These are phyloP conservation scores for Penicillium turbatum DNA, from an alignment of 495 filamentous ascomycete genomes.

Conservation along the genomic window DNA sequence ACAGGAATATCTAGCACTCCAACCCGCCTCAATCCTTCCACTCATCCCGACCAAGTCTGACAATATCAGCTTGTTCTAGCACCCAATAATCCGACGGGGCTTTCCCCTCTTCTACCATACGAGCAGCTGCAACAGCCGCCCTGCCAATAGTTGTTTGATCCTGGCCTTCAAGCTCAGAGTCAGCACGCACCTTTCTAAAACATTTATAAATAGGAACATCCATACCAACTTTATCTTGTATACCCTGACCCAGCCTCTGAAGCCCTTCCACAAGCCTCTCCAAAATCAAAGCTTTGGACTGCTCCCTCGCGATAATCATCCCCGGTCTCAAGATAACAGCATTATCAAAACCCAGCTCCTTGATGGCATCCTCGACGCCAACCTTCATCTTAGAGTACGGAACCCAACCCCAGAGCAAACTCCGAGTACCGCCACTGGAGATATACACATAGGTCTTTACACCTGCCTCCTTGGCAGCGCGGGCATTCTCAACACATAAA, in stretches of 20 bases:
- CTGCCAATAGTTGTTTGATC: conserved; percentile 35
- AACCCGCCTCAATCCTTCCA: conserved; percentile 25
- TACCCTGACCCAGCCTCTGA: conserved; percentile 21
- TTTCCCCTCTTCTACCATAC: conserved; percentile 30
- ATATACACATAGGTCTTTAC: conserved; percentile 48
- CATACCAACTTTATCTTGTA: conserved; percentile 35
- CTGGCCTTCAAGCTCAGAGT: conserved; percentile 19
- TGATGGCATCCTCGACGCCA: conserved; percentile 37
- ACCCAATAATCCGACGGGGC: conserved; percentile 35
- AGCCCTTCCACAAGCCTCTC: conserved; percentile 28
- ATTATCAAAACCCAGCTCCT: conserved; percentile 35
- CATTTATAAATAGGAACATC: background rate
- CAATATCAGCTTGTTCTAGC: conserved; percentile 33
- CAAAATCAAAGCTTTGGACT: conserved; percentile 25
- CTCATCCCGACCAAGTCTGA: conserved; percentile 32
- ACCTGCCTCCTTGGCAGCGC: conserved; percentile 47
- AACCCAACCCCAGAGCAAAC: conserved; percentile 21
- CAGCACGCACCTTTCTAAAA: conserved; percentile 6
- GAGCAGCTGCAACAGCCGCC: conserved; percentile 35
- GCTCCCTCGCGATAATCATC: conserved; percentile 37
- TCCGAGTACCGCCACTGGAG: conserved; percentile 35
- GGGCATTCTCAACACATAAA: conserved; percentile 43
- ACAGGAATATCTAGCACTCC: too few species aligned
- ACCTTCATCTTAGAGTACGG: conserved; percentile 42
- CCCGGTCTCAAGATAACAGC: conserved; percentile 36